Evolutionary conservation across 352 stramenopile species (phyloP), one percentile per base, ranked within the genome.

Genomic region (Phytophthora citricola): DNA sequence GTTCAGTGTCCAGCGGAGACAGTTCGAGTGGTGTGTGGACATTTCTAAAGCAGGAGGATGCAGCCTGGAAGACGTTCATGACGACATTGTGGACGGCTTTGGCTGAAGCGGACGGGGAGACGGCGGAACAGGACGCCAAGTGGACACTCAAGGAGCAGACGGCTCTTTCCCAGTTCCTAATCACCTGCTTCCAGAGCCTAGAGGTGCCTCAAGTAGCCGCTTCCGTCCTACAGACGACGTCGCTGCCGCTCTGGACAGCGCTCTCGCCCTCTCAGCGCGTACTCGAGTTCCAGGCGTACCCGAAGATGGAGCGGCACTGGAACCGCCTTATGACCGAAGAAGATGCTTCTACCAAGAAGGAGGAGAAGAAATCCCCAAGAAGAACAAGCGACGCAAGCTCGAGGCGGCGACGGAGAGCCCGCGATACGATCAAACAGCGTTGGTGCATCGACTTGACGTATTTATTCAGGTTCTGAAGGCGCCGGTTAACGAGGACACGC

Each of bases 291-390:
- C 58, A 84, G 24, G 46, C 71, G 31, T 77, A 87, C 46, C 84
- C 83, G 8, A 91, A 91, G 57, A 75, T 94, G 17, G 73, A 82
- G 57, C 73, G 78, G 22, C 87, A 89, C 61, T 94, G 81, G 79
- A 66, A 81, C 36, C 89, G 81, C 48, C 54, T 80, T 1, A 69
- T 65, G 51, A 38, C 43, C 43, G 9, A 11, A 36, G 31, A 12
- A 36, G 24, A 56, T 7, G 36, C 49, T 20, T 31, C 50, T n/a
- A 2, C 29, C 1, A 49, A 61, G 34, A 51, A 58, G 5, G 52
- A 75, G n/a, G 44, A 68, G 17, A 56, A 62, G 29, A 56, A 57
- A 24, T 50, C 41, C 10, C 38, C 14, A 76, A 72, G 46, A 71
- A 67, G 40, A 65, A 68, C 38, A 85, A 87, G 52, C 70, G 75